Conservation (phyloP, 495 filamentous ascomycete species). For the Neurospora terricola region DNA sequence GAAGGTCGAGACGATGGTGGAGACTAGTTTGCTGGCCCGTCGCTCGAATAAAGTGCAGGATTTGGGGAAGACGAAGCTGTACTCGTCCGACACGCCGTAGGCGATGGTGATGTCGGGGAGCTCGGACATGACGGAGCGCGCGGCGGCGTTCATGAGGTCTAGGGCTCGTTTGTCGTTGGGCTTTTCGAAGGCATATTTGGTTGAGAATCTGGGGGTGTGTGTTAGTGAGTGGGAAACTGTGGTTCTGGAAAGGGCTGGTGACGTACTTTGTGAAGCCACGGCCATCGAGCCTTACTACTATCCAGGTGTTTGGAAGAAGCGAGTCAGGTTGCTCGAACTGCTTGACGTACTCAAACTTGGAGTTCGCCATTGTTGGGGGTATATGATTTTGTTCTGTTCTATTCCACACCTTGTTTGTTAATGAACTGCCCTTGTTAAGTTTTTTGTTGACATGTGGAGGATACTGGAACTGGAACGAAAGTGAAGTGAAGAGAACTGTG, state of each 20-base stretch:
- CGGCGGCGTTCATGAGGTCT: conserved; percentile 90
- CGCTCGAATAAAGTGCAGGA: conserved; percentile 74
- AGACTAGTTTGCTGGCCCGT: conserved; percentile 76
- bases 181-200: conserved; percentile 76
- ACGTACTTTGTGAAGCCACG: conserved; percentile 81
- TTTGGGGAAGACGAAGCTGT: conserved; percentile 84
- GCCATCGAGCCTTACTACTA: conserved; percentile 87
- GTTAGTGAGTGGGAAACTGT: background rate
- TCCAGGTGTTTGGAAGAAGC: conserved; percentile 84
- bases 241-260: background rate
- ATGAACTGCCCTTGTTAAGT: background rate
- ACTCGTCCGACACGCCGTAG: conserved; percentile 93
- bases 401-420: background rate
- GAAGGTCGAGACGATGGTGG: conserved; percentile 84
- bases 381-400: background rate
- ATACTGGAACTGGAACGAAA: background rate
- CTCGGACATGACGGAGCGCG: conserved; percentile 71
- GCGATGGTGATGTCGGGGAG: conserved; percentile 76
- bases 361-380: conserved; percentile 34
- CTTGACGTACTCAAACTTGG: conserved; percentile 82
- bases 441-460: background rate
- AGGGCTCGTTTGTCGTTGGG: conserved; percentile 85
- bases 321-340: conserved; percentile 71
- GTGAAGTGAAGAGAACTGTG: background rate
- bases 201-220: conserved; percentile 48